These are phyloP conservation scores for Clohesyomyces aquaticus DNA, from an alignment of 495 filamentous ascomycete genomes.

Conservation along the genomic window DNA sequence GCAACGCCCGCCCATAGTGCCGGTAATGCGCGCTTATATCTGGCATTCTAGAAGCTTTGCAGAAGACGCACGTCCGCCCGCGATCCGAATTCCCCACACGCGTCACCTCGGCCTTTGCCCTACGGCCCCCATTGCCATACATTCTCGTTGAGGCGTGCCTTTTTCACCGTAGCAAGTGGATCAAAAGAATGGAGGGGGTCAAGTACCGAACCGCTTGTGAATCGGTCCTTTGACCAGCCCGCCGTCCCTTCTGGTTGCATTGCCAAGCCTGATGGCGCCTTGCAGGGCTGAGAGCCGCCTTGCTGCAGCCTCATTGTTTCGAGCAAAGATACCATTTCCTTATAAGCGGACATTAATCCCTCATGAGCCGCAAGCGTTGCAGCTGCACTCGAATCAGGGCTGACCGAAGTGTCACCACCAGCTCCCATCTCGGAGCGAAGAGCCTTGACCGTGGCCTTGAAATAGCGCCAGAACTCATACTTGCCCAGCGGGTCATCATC, in stretches of 20 bases:
- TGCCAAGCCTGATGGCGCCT: constrained; percentile 20
- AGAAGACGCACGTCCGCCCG: neutral
- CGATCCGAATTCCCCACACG: neutral
- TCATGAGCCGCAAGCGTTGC: constrained; percentile 19
- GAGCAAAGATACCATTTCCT: constrained; percentile 33
- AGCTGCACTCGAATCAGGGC: neutral
- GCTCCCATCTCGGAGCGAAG: constrained; percentile 60
- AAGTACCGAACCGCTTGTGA: constrained; percentile 19
- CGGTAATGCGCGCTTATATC: neutral
- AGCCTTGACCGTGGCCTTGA: constrained; percentile 60
- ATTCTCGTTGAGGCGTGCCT: constrained; percentile 19
- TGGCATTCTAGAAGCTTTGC: neutral
- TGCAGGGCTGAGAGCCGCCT: constrained; percentile 16
- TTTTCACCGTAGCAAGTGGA: constrained; percentile 23
- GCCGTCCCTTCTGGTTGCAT: neutral
- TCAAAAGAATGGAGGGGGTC: constrained; percentile 29
- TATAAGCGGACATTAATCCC: constrained; percentile 21
- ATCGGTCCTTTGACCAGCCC: constrained; percentile 1
- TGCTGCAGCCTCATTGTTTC: constrained; percentile 30
- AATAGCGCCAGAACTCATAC: constrained; percentile 56
- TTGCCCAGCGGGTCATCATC: constrained; percentile 51
- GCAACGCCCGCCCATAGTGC: neutral
- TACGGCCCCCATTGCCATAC: constrained; percentile 34
- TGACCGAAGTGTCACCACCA: neutral
- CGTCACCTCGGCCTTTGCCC: neutral